Evolutionary conservation across 805 yeast genomes (phyloP), one percentile per base, ranked within the genome.

Genomic region (Cyberlindnera petersonii): DNA sequence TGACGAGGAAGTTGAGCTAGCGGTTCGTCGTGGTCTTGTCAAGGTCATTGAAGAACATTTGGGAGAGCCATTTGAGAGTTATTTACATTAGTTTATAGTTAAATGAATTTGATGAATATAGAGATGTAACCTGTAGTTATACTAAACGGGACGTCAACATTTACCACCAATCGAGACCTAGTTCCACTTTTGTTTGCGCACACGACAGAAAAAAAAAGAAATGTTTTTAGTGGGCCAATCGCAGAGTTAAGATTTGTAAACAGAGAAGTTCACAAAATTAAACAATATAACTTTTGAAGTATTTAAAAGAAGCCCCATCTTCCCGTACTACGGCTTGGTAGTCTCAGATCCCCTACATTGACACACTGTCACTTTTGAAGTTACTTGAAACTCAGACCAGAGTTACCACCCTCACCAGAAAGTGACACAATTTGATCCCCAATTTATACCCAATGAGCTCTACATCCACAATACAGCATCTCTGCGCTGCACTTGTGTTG

Each of bases 31-130:
- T 24, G 95, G 95, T 11, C 72, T 93, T 46, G 95, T 91, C 8
- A 86, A 85, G 54, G 96, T 86, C 6, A 80, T 93, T 42, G 98
- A 93, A 62, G 80, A 77, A 43, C 95, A 88, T 16, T 71, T 93
- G 49, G 98, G 98, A 33, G 98, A 93, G 63, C 93, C 96, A 32
- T 73, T 93, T 43, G 97, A 91, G 56, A 77, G 86, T 65, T 84
- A 84, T 56, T 68, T 84, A 50, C 78, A 63, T 46, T 69, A 49
- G 17, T 24, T 21, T 20, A 21, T 23, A 35, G 9, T 24, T 11
- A 8, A 11, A 13, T 24, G n/a, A 13, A 8, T 8, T 13, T 24
- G n/a, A 6, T 13, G n/a, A 6, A 24, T 24, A 13, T 24, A 24
- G 6, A 15, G 7, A 24, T 15, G 27, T 15, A 24, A n/a, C n/a